Evolutionary conservation across 2,329 filamentous ascomycete species (phyloP).

Genomic region (Diplodia seriata): DNA sequence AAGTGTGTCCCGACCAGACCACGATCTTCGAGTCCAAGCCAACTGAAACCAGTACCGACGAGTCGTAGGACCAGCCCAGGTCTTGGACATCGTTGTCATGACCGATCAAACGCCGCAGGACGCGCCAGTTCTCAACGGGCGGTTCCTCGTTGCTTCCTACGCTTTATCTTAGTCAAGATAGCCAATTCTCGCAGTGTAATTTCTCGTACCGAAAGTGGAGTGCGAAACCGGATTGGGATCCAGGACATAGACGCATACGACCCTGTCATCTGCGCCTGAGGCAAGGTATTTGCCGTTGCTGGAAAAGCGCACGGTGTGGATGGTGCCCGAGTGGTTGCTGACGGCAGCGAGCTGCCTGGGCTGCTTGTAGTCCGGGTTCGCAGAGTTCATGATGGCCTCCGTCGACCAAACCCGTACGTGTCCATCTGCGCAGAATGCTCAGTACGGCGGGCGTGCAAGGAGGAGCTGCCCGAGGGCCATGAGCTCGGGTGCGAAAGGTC

Average conservation of each 20-base stretch:
- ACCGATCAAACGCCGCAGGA: slow-evolving; percentile 87
- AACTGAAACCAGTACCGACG: slow-evolving; percentile 92
- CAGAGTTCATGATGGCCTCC: slow-evolving; percentile 85
- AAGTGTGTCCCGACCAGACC: slow-evolving; percentile 97
- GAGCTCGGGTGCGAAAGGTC: not conserved
- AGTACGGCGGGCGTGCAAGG: slow-evolving; percentile 38
- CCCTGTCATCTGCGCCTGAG: slow-evolving; percentile 97
- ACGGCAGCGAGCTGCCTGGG: slow-evolving; percentile 96
- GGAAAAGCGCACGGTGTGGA: slow-evolving; percentile 96
- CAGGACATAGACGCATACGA: slow-evolving; percentile 95
- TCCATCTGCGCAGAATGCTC: slow-evolving; percentile 67
- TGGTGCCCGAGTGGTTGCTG: slow-evolving; percentile 97
- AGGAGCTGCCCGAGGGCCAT: slow-evolving; percentile 6
- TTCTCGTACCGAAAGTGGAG: slow-evolving; percentile 74
- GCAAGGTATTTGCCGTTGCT: slow-evolving; percentile 94
- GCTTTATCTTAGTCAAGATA: slow-evolving; percentile 32
- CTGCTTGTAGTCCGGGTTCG: slow-evolving; percentile 72
- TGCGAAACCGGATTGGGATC: slow-evolving; percentile 80
- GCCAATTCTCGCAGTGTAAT: not conserved
- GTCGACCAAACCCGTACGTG: slow-evolving; percentile 98
- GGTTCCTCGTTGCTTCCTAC: slow-evolving; percentile 84
- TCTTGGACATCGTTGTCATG: slow-evolving; percentile 99
- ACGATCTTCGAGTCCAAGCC: slow-evolving; percentile 97
- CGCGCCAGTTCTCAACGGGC: slow-evolving; percentile 97
- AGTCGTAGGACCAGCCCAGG: slow-evolving; percentile 94